These are phyloP conservation scores for Fusarium tanahbumbuense DNA, from an alignment of 2,329 filamentous ascomycete species.

Conservation along the genomic window DNA sequence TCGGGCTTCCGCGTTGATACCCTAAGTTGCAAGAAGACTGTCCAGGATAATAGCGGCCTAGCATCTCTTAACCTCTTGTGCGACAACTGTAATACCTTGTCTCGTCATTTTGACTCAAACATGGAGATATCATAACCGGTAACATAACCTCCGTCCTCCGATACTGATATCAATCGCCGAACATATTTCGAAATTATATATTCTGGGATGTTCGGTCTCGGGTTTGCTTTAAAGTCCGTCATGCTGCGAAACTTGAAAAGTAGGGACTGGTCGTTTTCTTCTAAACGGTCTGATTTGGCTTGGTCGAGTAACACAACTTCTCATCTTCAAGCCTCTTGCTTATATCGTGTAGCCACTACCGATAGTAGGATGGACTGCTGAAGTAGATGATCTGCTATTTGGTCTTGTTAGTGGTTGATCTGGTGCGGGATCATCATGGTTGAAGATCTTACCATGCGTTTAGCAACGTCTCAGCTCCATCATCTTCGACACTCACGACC, in stretches of 20 bases:
- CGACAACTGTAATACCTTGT: constrained; percentile 24
- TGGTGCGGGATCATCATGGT: background rate
- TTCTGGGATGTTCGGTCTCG: constrained; percentile 27
- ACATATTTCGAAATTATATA: background rate
- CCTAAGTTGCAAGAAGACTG: background rate
- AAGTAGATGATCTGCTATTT: constrained; percentile 1
- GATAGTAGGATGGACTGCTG: background rate
- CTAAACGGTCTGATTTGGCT: background rate
- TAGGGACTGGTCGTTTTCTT: constrained; percentile 17
- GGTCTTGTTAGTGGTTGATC: background rate
- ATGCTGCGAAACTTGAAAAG: constrained; percentile 28
- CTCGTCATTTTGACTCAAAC: constrained; percentile 28
- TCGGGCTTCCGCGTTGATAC: constrained; percentile 13
- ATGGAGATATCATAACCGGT: background rate
- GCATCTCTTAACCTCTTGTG: constrained; percentile 12
- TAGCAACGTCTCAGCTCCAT: background rate
- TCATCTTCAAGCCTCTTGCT: constrained; percentile 13
- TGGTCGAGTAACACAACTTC: constrained; percentile 22
- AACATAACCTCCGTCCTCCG: background rate
- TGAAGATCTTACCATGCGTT: background rate
- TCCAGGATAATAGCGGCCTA: background rate
- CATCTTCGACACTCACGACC: background rate
- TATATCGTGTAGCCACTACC: constrained; percentile 14
- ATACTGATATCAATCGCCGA: background rate
- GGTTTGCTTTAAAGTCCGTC: constrained; percentile 31